These are phyloP conservation scores for Neolecta irregularis DNA, from an alignment of 1,139 yeast genomes.

Conservation along the genomic window DNA sequence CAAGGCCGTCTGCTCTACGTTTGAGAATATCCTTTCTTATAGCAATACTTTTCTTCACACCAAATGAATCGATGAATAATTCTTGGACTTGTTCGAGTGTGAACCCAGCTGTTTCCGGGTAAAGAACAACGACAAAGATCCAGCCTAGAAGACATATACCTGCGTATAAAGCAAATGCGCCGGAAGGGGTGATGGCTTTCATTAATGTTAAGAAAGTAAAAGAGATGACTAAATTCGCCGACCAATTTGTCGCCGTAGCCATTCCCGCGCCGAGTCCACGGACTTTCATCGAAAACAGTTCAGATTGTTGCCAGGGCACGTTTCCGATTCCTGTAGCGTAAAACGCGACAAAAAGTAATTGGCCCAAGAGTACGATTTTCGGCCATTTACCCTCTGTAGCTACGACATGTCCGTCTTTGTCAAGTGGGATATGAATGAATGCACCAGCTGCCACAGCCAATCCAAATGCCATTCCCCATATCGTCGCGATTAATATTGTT, in stretches of 20 bases:
- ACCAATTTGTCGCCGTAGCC: constrained; percentile 91
- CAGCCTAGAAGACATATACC: constrained; percentile 27
- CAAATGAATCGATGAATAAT: constrained; percentile 29
- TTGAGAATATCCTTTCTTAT: too few relatives aligned
- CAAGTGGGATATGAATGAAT: constrained; percentile 55
- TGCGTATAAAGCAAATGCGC: constrained; percentile 29
- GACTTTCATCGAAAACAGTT: constrained; percentile 79
- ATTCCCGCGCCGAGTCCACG: constrained; percentile 83
- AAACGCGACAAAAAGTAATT: constrained; percentile 74
- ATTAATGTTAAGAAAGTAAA: constrained; percentile 28
- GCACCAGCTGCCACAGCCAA: constrained; percentile 71
- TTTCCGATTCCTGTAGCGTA: constrained; percentile 93
- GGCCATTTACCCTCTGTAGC: constrained; percentile 60
- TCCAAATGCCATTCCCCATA: constrained; percentile 70
- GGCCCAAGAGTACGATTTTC: constrained; percentile 62
- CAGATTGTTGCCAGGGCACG: constrained; percentile 97
- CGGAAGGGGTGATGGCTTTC: constrained; percentile 22
- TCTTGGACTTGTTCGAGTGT: constrained; percentile 31
- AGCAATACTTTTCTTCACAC: too few relatives aligned
- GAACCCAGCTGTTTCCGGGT: constrained; percentile 36
- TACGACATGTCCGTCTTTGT: constrained; percentile 31
- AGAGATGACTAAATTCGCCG: constrained; percentile 29
- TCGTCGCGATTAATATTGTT: constrained; percentile 50
- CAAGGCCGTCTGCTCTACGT: too few relatives aligned
- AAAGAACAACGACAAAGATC: constrained; percentile 29